phyloP scores from a whole-genome alignment of 176 grass and related monocot species.

The Zoysia pacifica region DNA sequence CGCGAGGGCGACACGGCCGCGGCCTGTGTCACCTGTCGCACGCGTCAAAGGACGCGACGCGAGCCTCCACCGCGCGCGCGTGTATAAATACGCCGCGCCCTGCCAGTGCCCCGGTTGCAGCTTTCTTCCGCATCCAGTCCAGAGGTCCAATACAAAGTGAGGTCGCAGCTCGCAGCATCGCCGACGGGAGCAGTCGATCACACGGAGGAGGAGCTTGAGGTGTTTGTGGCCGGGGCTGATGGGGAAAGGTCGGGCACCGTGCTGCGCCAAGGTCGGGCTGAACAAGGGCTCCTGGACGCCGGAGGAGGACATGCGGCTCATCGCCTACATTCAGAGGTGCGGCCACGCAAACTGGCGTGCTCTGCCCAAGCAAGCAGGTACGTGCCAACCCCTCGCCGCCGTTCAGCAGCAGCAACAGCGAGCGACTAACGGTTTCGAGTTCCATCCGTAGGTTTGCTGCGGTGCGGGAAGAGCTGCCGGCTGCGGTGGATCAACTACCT shows the following conservation, averaged over 20 bases:
- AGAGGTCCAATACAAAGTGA: conserved; percentile 4
- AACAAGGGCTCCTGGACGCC: conserved; percentile 90
- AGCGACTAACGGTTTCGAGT: background rate
- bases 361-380: conserved; percentile 87
- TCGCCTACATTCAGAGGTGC: conserved; percentile 70
- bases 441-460: conserved; percentile 54
- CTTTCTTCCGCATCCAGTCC: background rate
- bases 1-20: background rate
- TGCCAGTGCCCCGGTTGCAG: conserved; percentile 31
- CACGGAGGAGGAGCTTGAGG: background rate
- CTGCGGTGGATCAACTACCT: conserved; percentile 99
- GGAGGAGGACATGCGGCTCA: conserved; percentile 77
- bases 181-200: background rate
- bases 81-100: conserved; percentile 30
- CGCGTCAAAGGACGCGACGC: conserved; percentile 6
- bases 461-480: conserved; percentile 94
- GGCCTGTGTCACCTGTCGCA: conserved; percentile 14
- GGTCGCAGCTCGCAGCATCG: background rate
- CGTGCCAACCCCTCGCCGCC: too few species aligned
- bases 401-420: background rate
- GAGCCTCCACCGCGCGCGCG: background rate
- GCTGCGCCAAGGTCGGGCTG: conserved; percentile 87
- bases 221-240: conserved; percentile 11
- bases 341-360: conserved; percentile 91
- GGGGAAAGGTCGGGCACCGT: conserved; percentile 80